These are phyloP conservation scores for Debaryomyces robertsiae DNA, from an alignment of 1,139 yeast genomes.

Conservation along the genomic window DNA sequence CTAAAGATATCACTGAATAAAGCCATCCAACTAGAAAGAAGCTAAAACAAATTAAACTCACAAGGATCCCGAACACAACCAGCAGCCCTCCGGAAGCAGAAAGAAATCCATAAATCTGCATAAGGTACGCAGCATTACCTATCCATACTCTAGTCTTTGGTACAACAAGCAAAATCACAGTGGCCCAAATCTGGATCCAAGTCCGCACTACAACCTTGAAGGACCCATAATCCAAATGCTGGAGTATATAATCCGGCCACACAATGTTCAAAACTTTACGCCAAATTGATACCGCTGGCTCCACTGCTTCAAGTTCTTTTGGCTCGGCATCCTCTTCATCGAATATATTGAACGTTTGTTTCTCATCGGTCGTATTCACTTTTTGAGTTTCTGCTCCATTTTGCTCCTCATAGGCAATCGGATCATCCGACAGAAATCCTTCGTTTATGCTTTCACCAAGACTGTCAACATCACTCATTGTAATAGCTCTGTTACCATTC, in stretches of 20 bases:
- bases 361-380: background rate
- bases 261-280: constrained; percentile 15
- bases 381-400: background rate
- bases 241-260: constrained; percentile 29
- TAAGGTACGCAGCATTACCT: constrained; percentile 33
- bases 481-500: no score
- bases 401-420: constrained; percentile 4
- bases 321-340: constrained; percentile 14
- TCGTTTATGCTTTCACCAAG: constrained; percentile 2
- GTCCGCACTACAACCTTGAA: constrained; percentile 29
- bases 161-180: constrained; percentile 28
- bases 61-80: constrained; percentile 22
- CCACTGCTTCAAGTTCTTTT: constrained; percentile 13
- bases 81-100: constrained; percentile 32
- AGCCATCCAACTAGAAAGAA: constrained; percentile 29
- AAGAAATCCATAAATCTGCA: constrained; percentile 33
- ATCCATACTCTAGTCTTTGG: constrained; percentile 32
- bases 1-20: constrained; percentile 26
- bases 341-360: constrained; percentile 6
- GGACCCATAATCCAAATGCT: constrained; percentile 30
- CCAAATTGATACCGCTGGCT: constrained; percentile 15
- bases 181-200: constrained; percentile 33
- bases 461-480: background rate
- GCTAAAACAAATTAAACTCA: constrained; percentile 20
- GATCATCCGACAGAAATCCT: background rate